These are phyloP conservation scores for Podaxis sp. DNA, from an alignment of 768 basidiomycete genomes.

Conservation along the genomic window DNA sequence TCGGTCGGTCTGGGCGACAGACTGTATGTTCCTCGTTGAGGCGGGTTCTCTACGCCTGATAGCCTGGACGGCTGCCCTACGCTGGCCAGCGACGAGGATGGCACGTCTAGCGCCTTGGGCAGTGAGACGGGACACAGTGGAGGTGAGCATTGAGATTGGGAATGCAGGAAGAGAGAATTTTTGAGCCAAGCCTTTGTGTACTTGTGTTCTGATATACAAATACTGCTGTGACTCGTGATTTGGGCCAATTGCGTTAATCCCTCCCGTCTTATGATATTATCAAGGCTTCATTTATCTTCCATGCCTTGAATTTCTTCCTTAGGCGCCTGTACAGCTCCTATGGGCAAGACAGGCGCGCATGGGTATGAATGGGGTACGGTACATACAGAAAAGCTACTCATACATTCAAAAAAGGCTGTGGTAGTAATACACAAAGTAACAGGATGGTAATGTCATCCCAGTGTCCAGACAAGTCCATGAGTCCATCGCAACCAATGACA, in stretches of 20 bases:
- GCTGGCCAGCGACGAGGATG: slow-evolving; percentile 43
- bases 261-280: background rate
- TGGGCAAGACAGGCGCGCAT: background rate
- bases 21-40: slow-evolving; percentile 45
- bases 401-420: background rate
- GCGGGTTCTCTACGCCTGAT: slow-evolving; percentile 32
- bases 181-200: background rate
- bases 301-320: background rate
- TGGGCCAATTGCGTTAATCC: slow-evolving; percentile 6
- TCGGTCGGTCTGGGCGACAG: slow-evolving; percentile 70
- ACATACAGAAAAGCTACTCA: background rate
- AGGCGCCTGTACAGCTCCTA: too few species aligned
- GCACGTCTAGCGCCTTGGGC: slow-evolving; percentile 18
- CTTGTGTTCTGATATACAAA: background rate
- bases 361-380: background rate
- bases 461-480: too few species aligned
- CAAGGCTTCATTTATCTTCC: background rate
- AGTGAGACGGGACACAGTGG: background rate
- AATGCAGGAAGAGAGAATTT: background rate
- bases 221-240: background rate
- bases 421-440: too few species aligned
- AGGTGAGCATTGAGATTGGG: background rate
- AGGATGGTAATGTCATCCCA: too few species aligned
- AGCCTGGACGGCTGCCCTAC: slow-evolving; percentile 38
- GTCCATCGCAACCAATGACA: background rate